Evolutionary conservation across 768 basidiomycete genomes (phyloP).

Genomic region (Pleurotus ostreatus): DNA sequence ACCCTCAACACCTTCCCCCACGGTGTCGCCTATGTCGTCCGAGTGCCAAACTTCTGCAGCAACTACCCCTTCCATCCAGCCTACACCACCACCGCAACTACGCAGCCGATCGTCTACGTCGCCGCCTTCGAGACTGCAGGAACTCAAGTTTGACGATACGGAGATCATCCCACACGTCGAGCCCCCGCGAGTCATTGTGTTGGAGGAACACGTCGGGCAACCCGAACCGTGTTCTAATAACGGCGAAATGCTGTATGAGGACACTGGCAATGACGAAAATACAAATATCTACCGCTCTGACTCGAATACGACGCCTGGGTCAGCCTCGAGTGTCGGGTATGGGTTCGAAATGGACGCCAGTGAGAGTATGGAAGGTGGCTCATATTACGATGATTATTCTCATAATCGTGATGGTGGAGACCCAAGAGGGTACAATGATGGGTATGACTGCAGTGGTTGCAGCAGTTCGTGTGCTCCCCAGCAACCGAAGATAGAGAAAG

Average conservation of each 20-base stretch:
- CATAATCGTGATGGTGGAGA: neutral
- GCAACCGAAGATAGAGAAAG: conserved; percentile 7
- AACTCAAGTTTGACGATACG: neutral
- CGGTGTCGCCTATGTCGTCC: neutral
- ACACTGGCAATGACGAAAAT: no score
- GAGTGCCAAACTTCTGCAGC: neutral
- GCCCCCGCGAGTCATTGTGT: neutral
- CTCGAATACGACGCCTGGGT: no score
- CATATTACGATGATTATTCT: no score
- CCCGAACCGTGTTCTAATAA: neutral
- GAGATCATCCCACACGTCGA: neutral
- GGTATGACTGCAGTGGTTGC: neutral
- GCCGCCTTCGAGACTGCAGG: neutral
- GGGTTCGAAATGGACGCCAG: no score
- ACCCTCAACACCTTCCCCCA: neutral
- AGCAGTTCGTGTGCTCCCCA: neutral
- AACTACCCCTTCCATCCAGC: neutral
- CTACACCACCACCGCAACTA: neutral
- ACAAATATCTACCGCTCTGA: no score
- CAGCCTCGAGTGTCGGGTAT: no score
- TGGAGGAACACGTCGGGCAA: conserved; percentile 1
- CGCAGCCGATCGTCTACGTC: neutral
- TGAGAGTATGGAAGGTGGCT: no score
- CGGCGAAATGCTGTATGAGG: no score
- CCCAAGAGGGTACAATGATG: neutral